These are phyloP conservation scores for Tulasnella sp. DNA, from an alignment of 768 basidiomycete genomes.

Conservation along the genomic window DNA sequence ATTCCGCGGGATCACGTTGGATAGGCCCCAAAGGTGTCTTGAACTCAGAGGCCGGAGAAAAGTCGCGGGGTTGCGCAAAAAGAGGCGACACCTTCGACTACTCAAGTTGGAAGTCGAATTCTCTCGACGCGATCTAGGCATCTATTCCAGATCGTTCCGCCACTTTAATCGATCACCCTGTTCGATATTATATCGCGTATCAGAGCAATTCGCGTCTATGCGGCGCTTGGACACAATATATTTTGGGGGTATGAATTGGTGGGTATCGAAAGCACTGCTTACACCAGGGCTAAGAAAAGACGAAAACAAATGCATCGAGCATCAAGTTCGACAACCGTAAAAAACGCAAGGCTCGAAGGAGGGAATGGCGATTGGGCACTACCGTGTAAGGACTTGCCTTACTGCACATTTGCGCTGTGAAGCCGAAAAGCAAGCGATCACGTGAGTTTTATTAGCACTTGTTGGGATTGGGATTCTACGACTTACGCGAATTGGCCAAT, in stretches of 20 bases:
- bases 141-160: neutral
- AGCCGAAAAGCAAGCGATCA: neutral
- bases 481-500: slow-evolving; percentile 58
- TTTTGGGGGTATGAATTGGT: neutral
- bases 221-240: neutral
- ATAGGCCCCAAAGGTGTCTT: slow-evolving; percentile 33
- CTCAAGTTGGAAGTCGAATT: neutral
- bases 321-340: neutral
- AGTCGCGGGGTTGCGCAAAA: slow-evolving; percentile 48
- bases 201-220: neutral
- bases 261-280: neutral
- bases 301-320: neutral
- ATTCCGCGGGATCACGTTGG: slow-evolving; percentile 48
- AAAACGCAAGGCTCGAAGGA: neutral
- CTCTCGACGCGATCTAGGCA: neutral
- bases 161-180: neutral
- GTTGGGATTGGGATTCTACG: neutral
- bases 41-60: slow-evolving; percentile 38
- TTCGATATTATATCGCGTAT: neutral
- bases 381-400: neutral
- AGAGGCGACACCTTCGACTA: neutral
- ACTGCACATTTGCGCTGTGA: neutral
- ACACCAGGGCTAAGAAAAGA: neutral
- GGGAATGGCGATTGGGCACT: neutral
- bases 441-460: neutral